phyloP scores from a whole-genome alignment of 164 flowering plant genomes.

The Akebia trifoliata region DNA sequence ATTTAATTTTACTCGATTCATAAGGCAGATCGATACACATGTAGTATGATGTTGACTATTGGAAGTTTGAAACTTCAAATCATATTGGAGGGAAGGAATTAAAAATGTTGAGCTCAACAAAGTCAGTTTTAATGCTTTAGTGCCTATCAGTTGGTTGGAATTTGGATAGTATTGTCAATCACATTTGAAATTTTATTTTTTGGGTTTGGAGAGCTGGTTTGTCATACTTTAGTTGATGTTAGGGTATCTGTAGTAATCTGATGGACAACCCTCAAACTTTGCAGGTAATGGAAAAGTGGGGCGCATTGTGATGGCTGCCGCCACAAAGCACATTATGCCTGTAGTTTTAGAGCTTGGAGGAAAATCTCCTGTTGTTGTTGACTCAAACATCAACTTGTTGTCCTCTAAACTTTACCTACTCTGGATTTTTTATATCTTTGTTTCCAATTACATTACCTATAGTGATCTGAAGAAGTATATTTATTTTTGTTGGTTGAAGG shows the following conservation, averaged over 20 bases:
- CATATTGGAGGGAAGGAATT: too few species aligned
- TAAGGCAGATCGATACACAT: too few species aligned
- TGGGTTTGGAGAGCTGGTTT: not conserved
- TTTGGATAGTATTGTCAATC: too few species aligned
- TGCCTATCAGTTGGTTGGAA: too few species aligned
- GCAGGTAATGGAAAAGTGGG: constrained; percentile 78
- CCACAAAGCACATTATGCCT: constrained; percentile 95
- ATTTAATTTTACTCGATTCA: too few species aligned
- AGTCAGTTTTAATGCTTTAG: constrained; percentile 7
- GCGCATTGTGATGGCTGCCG: constrained; percentile 81
- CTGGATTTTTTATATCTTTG: not conserved
- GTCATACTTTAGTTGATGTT: not conserved
- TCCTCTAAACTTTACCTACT: not conserved
- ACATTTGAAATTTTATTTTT: too few species aligned
- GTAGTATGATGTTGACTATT: too few species aligned
- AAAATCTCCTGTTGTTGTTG: constrained; percentile 84
- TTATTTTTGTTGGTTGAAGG: constrained; percentile 33
- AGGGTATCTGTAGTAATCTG: not conserved
- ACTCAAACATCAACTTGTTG: constrained; percentile 44
- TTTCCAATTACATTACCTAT: not conserved
- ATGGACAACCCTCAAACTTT: constrained; percentile 14
- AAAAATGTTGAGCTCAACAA: too few species aligned
- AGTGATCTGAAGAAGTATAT: not conserved
- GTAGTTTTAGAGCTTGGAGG: constrained; percentile 96
- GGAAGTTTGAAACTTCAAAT: too few species aligned